Percentiles rank a stretch among this genome's conserved stretches.
These are phyloP conservation scores for Globisporangium barbulae DNA, from an alignment of 352 stramenopile genomes.

Conservation along the genomic window DNA sequence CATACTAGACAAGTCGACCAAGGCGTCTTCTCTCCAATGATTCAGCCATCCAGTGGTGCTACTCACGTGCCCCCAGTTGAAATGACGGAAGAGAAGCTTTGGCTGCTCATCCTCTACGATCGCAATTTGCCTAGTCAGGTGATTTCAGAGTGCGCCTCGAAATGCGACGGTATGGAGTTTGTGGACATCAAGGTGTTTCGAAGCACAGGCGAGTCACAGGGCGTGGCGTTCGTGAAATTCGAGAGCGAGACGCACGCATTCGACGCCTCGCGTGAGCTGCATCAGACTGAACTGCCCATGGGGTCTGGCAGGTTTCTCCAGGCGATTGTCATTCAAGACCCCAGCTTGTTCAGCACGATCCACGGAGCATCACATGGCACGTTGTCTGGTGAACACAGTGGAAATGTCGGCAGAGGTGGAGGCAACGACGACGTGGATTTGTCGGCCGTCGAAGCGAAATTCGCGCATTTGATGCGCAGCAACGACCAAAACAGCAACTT, in stretches of 20 bases:
- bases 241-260: constrained; percentile 40
- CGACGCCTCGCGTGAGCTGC: constrained; percentile 46
- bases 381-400: not conserved
- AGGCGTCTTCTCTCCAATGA: not conserved
- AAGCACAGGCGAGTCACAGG: constrained; percentile 58
- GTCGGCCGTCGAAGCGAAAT: constrained; percentile 66
- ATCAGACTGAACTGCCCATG: constrained; percentile 54
- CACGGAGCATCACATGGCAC: constrained; percentile 29
- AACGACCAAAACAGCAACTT: constrained; percentile 29
- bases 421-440: constrained; percentile 65
- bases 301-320: constrained; percentile 54
- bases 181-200: constrained; percentile 78
- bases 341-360: constrained; percentile 58
- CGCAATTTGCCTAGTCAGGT: constrained; percentile 52
- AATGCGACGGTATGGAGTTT: constrained; percentile 69
- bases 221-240: constrained; percentile 79
- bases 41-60: not conserved
- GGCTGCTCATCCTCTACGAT: constrained; percentile 74
- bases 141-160: constrained; percentile 58
- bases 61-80: constrained; percentile 14
- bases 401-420: constrained; percentile 19
- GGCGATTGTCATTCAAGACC: constrained; percentile 64
- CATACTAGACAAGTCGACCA: constrained; percentile 9
- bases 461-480: constrained; percentile 78
- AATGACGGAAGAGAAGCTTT: constrained; percentile 32